Conservation (phyloP, 371 early-diverging fungal species). For the Mucor piriformis region DNA sequence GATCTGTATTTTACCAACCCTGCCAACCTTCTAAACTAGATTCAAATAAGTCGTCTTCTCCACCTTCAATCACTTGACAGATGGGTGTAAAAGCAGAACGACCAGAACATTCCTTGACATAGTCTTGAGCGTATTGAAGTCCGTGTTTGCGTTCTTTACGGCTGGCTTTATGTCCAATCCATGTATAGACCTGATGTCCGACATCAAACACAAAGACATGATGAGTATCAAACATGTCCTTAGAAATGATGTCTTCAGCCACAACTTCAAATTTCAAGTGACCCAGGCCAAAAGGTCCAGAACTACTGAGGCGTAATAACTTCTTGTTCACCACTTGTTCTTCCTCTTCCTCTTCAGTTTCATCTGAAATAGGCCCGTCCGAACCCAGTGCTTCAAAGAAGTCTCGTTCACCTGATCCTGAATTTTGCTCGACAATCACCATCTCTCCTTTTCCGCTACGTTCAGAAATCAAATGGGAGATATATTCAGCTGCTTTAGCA, state of each 20-base stretch:
- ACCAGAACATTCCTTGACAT: conserved; percentile 48
- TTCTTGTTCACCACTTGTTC: conserved; percentile 46
- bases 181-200: conserved; percentile 62
- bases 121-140: conserved; percentile 66
- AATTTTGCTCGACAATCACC: conserved; percentile 70
- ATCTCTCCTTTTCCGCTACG: conserved; percentile 67
- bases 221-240: conserved; percentile 54
- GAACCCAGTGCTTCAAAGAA: conserved; percentile 75
- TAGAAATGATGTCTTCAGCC: conserved; percentile 49
- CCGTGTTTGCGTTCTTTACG: conserved; percentile 61
- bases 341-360: conserved; percentile 40
- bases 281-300: conserved; percentile 38
- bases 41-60: conserved; percentile 62
- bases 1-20: conserved; percentile 42
- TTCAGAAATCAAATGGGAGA: conserved; percentile 63
- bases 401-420: conserved; percentile 51
- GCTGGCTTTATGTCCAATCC: conserved; percentile 66
- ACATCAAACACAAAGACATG: conserved; percentile 69
- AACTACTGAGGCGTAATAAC: conserved; percentile 46
- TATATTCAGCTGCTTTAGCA: conserved; percentile 75
- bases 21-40: conserved; percentile 53
- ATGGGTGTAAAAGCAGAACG: conserved; percentile 65
- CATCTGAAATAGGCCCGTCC: conserved; percentile 59
- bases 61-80: conserved; percentile 71
- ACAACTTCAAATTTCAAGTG: conserved; percentile 48